These are phyloP conservation scores for Vishniacozyma victoriae DNA, from an alignment of 768 basidiomycete genomes.

Conservation along the genomic window DNA sequence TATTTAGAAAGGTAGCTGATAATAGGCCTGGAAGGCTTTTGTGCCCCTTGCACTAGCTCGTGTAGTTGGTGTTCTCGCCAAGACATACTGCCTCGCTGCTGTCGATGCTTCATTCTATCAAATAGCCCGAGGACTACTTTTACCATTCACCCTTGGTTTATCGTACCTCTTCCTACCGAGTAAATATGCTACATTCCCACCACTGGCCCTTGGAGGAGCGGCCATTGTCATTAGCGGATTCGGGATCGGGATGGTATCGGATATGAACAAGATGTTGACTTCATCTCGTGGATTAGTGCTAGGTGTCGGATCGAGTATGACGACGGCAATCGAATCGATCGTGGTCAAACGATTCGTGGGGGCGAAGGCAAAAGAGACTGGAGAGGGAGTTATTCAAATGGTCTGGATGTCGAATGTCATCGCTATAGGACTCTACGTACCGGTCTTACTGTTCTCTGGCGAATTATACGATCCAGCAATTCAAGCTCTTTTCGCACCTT, in stretches of 20 bases:
- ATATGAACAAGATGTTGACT: background rate
- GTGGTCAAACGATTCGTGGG: conserved; percentile 2
- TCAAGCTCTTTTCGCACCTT: too few species aligned
- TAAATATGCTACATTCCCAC: background rate
- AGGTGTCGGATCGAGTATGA: conserved; percentile 4
- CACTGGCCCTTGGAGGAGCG: too few species aligned
- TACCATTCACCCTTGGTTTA: conserved; percentile 8
- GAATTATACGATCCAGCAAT: background rate
- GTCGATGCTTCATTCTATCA: conserved; percentile 80
- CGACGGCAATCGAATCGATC: conserved; percentile 5
- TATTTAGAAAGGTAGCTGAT: too few species aligned
- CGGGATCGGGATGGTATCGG: conserved; percentile 2
- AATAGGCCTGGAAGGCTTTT: too few species aligned
- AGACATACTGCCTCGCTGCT: conserved; percentile 67
- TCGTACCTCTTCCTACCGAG: conserved; percentile 2
- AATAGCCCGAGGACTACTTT: conserved; percentile 47
- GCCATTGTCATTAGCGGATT: conserved; percentile 3
- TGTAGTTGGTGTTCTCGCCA: conserved; percentile 63
- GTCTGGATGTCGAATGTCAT: background rate
- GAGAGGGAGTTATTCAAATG: background rate
- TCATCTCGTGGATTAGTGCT: conserved; percentile 1
- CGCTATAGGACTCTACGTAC: background rate
- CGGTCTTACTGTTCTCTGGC: background rate
- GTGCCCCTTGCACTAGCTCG: too few species aligned
- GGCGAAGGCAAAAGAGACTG: background rate